Evolutionary conservation across 1,284 basidiomycete genomes (phyloP).

Genomic region (Ustilago lituana): DNA sequence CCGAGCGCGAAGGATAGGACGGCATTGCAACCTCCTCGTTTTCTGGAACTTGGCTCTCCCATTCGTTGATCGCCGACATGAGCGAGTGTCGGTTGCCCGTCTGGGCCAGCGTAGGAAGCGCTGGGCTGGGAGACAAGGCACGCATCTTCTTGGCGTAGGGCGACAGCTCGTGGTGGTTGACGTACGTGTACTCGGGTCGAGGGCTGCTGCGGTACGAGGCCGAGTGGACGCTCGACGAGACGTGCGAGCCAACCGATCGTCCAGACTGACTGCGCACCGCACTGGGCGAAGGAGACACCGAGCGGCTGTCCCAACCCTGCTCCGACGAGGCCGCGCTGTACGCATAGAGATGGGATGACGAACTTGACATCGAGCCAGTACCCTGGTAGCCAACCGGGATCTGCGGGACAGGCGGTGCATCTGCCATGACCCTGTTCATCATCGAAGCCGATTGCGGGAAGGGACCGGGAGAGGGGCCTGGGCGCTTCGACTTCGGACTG

Average conservation of each 20-base stretch:
- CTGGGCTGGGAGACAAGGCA: slow-evolving; percentile 43
- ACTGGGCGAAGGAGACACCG: slow-evolving; percentile 44
- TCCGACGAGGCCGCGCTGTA: slow-evolving; percentile 28
- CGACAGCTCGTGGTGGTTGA: slow-evolving; percentile 50
- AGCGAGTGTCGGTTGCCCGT: slow-evolving; percentile 44
- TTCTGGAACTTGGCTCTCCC: slow-evolving; percentile 55
- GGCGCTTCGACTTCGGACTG: slow-evolving; percentile 27
- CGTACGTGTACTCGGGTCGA: slow-evolving; percentile 39
- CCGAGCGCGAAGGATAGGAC: slow-evolving; percentile 35
- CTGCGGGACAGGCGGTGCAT: slow-evolving; percentile 49
- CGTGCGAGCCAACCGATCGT: slow-evolving; percentile 47
- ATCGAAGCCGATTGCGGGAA: slow-evolving; percentile 31
- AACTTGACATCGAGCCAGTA: slow-evolving; percentile 23
- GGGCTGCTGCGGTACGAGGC: slow-evolving; percentile 38
- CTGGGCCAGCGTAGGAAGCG: slow-evolving; percentile 22
- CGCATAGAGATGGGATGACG: slow-evolving; percentile 41
- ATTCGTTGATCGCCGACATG: slow-evolving; percentile 63
- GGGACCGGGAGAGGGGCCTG: slow-evolving; percentile 13
- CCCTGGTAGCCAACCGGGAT: slow-evolving; percentile 39
- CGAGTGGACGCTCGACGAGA: slow-evolving; percentile 51
- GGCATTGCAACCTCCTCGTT: slow-evolving; percentile 9
- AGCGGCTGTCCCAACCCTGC: slow-evolving; percentile 36
- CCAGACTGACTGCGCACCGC: slow-evolving; percentile 46
- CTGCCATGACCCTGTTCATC: slow-evolving; percentile 43
- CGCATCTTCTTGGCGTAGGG: slow-evolving; percentile 53